A percentile compares a stretch with the other conserved stretches of the same genome.
Conservation (phyloP, 2,329 filamentous ascomycete genomes). For the Sarocladiaceae sp. region DNA sequence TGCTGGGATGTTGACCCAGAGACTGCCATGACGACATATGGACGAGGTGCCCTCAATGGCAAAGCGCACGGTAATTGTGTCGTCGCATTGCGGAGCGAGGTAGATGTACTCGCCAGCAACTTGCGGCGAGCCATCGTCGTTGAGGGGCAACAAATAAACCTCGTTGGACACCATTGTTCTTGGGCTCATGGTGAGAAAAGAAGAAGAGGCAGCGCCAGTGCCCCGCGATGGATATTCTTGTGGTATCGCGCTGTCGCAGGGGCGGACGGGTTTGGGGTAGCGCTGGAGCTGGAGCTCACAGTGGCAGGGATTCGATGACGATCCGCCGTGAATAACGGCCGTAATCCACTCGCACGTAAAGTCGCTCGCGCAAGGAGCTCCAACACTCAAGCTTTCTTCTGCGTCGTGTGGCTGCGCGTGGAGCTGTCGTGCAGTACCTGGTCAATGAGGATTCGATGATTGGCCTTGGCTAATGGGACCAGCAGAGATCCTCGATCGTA, state of each 20-base stretch:
- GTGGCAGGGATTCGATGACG: conserved; percentile 8
- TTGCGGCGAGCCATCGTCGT: conserved; percentile 88
- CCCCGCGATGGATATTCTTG: conserved; percentile 11
- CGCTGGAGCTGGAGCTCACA: conserved; percentile 6
- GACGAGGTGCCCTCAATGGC: conserved; percentile 92
- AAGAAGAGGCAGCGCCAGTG: conserved; percentile 17
- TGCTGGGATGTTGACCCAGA: conserved; percentile 94
- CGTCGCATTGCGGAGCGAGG: conserved; percentile 67
- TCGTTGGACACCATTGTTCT: conserved; percentile 62
- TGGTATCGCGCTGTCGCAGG: not conserved
- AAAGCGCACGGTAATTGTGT: conserved; percentile 80
- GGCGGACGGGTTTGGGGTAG: conserved; percentile 6
- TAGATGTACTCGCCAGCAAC: conserved; percentile 90
- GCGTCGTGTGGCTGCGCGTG: not conserved
- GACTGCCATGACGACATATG: conserved; percentile 87
- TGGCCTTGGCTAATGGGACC: not conserved
- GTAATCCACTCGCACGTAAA: not conserved
- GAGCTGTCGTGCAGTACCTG: not conserved
- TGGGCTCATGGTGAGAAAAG: conserved; percentile 47
- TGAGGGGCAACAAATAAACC: conserved; percentile 85
- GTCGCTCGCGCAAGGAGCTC: not conserved
- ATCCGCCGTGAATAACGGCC: not conserved
- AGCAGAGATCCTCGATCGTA: not conserved
- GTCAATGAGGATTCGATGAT: not conserved
- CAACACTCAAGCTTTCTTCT: conserved; percentile 1